These are phyloP conservation scores for Verbena officinalis DNA, from an alignment of 257 asterid species.

Conservation along the genomic window DNA sequence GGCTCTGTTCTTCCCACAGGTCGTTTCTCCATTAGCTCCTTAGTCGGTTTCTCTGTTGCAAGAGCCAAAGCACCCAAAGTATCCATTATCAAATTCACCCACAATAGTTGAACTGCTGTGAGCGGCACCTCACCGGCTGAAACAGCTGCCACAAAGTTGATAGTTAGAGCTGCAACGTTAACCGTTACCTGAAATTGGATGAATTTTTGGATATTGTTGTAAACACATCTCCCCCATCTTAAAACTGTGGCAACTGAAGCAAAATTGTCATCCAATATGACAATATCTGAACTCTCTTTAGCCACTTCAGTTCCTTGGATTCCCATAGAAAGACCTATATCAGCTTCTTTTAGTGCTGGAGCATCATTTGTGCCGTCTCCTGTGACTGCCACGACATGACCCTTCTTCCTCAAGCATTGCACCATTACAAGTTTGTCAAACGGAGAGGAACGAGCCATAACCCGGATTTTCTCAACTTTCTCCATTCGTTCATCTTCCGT, in stretches of 20 bases:
- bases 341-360: slow-evolving; percentile 58
- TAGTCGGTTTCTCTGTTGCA: slow-evolving; percentile 36
- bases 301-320: slow-evolving; percentile 63
- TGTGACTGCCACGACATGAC: slow-evolving; percentile 63
- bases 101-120: slow-evolving; percentile 50
- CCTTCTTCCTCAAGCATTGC: slow-evolving; percentile 50
- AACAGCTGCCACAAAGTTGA: slow-evolving; percentile 52
- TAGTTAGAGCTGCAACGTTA: slow-evolving; percentile 48
- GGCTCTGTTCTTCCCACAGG: slow-evolving; percentile 34
- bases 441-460: slow-evolving; percentile 71
- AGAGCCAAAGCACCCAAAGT: slow-evolving; percentile 43
- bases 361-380: slow-evolving; percentile 64
- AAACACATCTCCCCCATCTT: slow-evolving; percentile 29
- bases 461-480: slow-evolving; percentile 45
- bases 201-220: slow-evolving; percentile 56
- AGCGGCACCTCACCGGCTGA: slow-evolving; percentile 59
- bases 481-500: slow-evolving; percentile 49
- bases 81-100: slow-evolving; percentile 45
- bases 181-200: slow-evolving; percentile 63
- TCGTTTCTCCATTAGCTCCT: slow-evolving; percentile 24
- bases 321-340: slow-evolving; percentile 62
- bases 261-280: slow-evolving; percentile 56
- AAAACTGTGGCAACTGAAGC: slow-evolving; percentile 48
- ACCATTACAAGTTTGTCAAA: slow-evolving; percentile 65
- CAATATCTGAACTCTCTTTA: slow-evolving; percentile 55